These are phyloP conservation scores for Cucurbita maxima DNA, from an alignment of 306 rosid genomes.

Conservation along the genomic window DNA sequence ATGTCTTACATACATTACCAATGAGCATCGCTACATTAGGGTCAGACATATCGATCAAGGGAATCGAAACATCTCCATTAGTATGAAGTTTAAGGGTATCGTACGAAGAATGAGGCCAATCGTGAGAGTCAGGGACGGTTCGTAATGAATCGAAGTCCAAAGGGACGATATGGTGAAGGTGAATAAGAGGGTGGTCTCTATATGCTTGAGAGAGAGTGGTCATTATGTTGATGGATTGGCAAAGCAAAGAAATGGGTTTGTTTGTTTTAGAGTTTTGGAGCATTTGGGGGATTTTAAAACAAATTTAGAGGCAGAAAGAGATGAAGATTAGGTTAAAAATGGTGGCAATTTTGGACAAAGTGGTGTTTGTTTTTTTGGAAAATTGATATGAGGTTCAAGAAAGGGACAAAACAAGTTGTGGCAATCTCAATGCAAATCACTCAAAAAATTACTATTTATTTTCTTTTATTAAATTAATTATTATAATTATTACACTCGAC, in stretches of 20 bases:
- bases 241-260: not conserved
- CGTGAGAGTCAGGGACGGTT: constrained; percentile 55
- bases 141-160: constrained; percentile 34
- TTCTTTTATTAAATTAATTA: too few relatives aligned
- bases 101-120: constrained; percentile 27
- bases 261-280: not conserved
- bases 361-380: constrained; percentile 26
- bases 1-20: constrained; percentile 42
- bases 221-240: constrained; percentile 7
- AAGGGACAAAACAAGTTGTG: constrained; percentile 28
- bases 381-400: constrained; percentile 4
- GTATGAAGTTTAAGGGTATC: not conserved
- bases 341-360: constrained; percentile 15
- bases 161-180: constrained; percentile 35
- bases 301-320: not conserved
- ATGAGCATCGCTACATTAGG: constrained; percentile 34
- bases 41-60: constrained; percentile 40
- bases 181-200: constrained; percentile 19
- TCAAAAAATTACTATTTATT: too few relatives aligned
- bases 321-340: not conserved
- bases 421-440: not conserved
- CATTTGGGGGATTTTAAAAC: not conserved
- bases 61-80: constrained; percentile 10
- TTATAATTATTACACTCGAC: too few relatives aligned
- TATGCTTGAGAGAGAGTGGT: constrained; percentile 32